phyloP scores from a whole-genome alignment of 208 protist genomes.

The Leishmania tropica region DNA sequence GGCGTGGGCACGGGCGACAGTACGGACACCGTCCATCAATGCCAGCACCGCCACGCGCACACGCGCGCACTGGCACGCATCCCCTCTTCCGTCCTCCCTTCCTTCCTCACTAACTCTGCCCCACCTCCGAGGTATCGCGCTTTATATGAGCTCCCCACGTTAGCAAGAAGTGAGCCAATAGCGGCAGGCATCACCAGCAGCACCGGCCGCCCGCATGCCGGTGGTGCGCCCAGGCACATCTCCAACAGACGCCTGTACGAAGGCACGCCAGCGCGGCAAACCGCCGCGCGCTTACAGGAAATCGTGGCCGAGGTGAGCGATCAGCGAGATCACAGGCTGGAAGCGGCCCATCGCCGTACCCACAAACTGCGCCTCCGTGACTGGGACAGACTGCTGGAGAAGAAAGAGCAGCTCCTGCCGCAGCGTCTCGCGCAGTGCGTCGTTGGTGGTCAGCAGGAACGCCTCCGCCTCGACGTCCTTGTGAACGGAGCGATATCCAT shows the following conservation, averaged over 20 bases:
- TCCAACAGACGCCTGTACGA: neutral
- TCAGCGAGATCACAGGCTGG: slow-evolving; percentile 74
- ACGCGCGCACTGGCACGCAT: neutral
- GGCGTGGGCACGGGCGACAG: neutral
- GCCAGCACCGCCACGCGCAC: neutral
- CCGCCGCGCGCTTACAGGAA: slow-evolving; percentile 47
- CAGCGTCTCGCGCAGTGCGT: slow-evolving; percentile 48
- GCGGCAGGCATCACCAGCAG: neutral
- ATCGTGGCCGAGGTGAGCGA: slow-evolving; percentile 75
- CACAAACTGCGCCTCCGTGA: slow-evolving; percentile 61
- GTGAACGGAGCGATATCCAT: slow-evolving; percentile 83
- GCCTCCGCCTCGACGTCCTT: slow-evolving; percentile 84
- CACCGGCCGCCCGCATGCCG: neutral
- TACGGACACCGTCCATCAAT: neutral
- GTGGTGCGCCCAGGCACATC: neutral
- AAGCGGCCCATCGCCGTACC: slow-evolving; percentile 59
- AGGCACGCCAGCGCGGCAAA: no score
- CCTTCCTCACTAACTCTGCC: neutral
- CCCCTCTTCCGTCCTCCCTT: neutral
- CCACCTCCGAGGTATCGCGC: neutral
- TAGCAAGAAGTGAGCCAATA: no score
- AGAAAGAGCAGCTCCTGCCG: slow-evolving; percentile 68
- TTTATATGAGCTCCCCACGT: neutral
- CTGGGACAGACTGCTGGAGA: slow-evolving; percentile 47
- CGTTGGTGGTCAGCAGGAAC: slow-evolving; percentile 67